These are phyloP conservation scores for Rhodotorula sp. DNA, from an alignment of 1,284 basidiomycete species.

Conservation along the genomic window DNA sequence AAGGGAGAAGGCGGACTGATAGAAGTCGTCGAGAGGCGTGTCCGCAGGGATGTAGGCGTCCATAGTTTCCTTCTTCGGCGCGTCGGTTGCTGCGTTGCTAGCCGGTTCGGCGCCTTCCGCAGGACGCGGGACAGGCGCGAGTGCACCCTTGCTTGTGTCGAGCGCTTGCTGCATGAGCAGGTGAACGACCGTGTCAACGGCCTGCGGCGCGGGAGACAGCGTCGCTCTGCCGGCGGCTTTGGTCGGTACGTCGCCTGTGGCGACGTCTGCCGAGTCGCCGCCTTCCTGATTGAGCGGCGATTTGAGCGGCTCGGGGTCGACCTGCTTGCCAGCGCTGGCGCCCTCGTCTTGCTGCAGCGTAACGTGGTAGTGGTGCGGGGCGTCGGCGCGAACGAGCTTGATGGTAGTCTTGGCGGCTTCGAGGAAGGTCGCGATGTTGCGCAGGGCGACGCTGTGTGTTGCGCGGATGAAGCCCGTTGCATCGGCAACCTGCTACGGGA, in stretches of 20 bases:
- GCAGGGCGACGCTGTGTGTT: slow-evolving; percentile 74
- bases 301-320: slow-evolving; percentile 41
- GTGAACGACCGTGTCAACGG: slow-evolving; percentile 67
- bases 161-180: slow-evolving; percentile 71
- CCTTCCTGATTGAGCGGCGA: slow-evolving; percentile 23
- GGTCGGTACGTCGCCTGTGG: slow-evolving; percentile 22
- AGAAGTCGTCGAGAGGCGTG: slow-evolving; percentile 51
- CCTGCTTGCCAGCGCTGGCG: neutral
- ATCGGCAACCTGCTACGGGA: slow-evolving; percentile 55
- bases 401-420: slow-evolving; percentile 68
- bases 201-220: slow-evolving; percentile 43
- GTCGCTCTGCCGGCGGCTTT: slow-evolving; percentile 22
- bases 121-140: slow-evolving; percentile 28
- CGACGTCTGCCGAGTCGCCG: slow-evolving; percentile 39
- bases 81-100: slow-evolving; percentile 20
- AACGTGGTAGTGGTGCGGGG: slow-evolving; percentile 59
- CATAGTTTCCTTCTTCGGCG: slow-evolving; percentile 26
- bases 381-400: slow-evolving; percentile 66
- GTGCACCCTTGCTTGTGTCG: slow-evolving; percentile 56
- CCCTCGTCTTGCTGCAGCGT: slow-evolving; percentile 54
- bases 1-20: slow-evolving; percentile 84
- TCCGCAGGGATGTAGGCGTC: slow-evolving; percentile 26
- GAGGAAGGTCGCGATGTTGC: slow-evolving; percentile 76
- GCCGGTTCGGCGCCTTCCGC: slow-evolving; percentile 32
- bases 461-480: slow-evolving; percentile 70